A percentile compares a stretch with the other conserved stretches of the same genome.
Evolutionary conservation across 306 rosid species (phyloP).

Genomic region (Quercus dentata): DNA sequence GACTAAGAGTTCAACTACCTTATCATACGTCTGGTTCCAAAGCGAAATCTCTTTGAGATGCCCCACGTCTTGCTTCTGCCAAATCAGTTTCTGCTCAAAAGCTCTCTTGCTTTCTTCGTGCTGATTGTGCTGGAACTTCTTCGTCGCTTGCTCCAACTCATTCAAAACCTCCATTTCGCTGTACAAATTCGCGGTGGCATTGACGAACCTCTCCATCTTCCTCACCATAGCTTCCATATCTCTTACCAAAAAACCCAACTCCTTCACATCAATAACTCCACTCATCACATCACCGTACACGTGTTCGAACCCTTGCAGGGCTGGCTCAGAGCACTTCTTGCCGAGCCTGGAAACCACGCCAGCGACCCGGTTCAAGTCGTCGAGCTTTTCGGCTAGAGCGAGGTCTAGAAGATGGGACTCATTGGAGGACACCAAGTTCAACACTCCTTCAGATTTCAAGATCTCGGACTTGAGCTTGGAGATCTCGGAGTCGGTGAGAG

Average conservation of each 20-base stretch:
- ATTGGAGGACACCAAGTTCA: conserved; percentile 68
- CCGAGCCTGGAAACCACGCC: conserved; percentile 84
- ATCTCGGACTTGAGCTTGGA: conserved; percentile 74
- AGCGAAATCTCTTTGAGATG: conserved; percentile 79
- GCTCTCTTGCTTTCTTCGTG: conserved; percentile 76
- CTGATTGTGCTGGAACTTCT: conserved; percentile 78
- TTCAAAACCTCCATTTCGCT: conserved; percentile 84
- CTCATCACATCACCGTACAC: conserved; percentile 72
- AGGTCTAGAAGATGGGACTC: conserved; percentile 73
- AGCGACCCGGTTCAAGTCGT: conserved; percentile 80
- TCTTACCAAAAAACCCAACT: conserved; percentile 85
- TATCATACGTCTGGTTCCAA: conserved; percentile 89
- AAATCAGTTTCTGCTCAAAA: conserved; percentile 72
- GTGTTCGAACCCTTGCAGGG: conserved; percentile 94
- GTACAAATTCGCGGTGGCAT: conserved; percentile 73
- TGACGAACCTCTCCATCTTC: conserved; percentile 92
- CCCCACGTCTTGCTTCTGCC: conserved; percentile 90
- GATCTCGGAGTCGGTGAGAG: conserved; percentile 71
- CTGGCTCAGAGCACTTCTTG: conserved; percentile 76
- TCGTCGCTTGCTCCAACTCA: conserved; percentile 75
- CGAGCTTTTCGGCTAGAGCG: conserved; percentile 80
- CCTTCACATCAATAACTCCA: conserved; percentile 78
- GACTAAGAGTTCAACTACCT: conserved; percentile 89
- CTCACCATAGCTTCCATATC: conserved; percentile 95
- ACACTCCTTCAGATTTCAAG: conserved; percentile 71